phyloP scores from a whole-genome alignment of 371 early-diverging fungal genomes.

The Mortierella sp. region DNA sequence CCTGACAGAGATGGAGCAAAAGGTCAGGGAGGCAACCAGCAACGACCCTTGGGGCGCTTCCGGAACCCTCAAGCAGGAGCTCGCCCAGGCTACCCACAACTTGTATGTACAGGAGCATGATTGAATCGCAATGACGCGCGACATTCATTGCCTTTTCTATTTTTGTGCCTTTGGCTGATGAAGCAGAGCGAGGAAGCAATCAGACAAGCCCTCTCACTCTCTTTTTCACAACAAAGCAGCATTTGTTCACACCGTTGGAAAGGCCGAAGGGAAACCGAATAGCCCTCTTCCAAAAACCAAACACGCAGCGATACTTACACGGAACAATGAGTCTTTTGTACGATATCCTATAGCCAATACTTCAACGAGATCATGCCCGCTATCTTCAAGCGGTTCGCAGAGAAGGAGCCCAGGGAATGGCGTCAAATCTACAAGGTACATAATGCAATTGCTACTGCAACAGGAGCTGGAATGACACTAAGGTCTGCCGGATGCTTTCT shows the following conservation, averaged over 20 bases:
- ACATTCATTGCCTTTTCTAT: not conserved
- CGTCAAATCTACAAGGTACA: constrained; percentile 92
- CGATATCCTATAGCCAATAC: constrained; percentile 70
- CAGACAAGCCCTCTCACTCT: too few relatives aligned
- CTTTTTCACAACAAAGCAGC: too few relatives aligned
- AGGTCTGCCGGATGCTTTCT: not conserved
- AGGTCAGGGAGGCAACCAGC: constrained; percentile 90
- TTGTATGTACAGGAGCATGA: constrained; percentile 66
- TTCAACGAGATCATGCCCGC: constrained; percentile 96
- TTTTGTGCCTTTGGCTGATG: not conserved
- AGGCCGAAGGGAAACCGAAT: too few relatives aligned
- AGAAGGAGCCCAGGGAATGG: constrained; percentile 90
- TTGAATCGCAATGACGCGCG: not conserved
- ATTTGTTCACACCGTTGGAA: too few relatives aligned
- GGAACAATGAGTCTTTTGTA: not conserved
- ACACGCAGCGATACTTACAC: not conserved
- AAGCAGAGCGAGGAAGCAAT: too few relatives aligned
- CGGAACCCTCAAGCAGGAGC: constrained; percentile 91
- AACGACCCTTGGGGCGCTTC: constrained; percentile 95
- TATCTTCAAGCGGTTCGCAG: constrained; percentile 89
- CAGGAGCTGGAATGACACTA: too few relatives aligned
- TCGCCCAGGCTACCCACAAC: constrained; percentile 88
- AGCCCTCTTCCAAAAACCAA: not conserved
- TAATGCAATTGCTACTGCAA: not conserved
- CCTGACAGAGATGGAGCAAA: constrained; percentile 90